A percentile compares a stretch with the other conserved stretches of the same genome.
Conservation (phyloP, 768 basidiomycete genomes). For the Lactarius hatsudake region DNA sequence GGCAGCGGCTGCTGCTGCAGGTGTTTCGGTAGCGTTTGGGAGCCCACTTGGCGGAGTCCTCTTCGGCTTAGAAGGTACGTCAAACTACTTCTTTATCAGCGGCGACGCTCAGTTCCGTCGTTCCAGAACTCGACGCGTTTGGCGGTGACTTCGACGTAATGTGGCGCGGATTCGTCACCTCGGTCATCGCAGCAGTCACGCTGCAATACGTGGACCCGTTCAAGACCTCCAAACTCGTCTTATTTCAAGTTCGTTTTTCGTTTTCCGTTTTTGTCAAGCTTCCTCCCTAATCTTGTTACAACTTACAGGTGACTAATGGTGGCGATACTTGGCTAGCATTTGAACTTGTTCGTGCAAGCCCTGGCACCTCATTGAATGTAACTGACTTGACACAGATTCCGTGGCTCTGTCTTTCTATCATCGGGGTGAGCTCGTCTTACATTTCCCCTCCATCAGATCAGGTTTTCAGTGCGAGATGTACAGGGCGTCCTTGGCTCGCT, state of each 20-base stretch:
- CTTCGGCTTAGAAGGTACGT: constrained; percentile 72
- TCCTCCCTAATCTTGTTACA: background rate
- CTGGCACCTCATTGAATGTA: background rate
- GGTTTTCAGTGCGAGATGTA: background rate
- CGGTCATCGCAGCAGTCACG: constrained; percentile 81
- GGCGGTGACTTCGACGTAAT: constrained; percentile 73
- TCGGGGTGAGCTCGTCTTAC: constrained; percentile 46
- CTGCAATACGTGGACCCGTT: constrained; percentile 85
- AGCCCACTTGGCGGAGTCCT: constrained; percentile 84
- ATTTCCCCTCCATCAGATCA: constrained; percentile 1
- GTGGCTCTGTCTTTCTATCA: constrained; percentile 61
- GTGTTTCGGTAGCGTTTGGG: constrained; percentile 86
- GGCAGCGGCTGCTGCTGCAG: constrained; percentile 81
- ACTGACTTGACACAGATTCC: constrained; percentile 49
- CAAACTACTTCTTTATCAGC: background rate
- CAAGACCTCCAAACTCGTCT: constrained; percentile 77
- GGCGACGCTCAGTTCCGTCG: background rate
- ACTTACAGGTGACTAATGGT: constrained; percentile 50
- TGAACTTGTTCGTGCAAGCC: constrained; percentile 51
- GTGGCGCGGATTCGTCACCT: constrained; percentile 88
- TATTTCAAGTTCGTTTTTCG: constrained; percentile 61
- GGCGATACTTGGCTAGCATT: constrained; percentile 68
- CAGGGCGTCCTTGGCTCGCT: constrained; percentile 66
- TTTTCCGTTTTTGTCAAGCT: background rate
- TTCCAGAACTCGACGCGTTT: constrained; percentile 60